Percentiles rank a stretch among this genome's conserved stretches.
These are phyloP conservation scores for Trypanosomatidae sp. DNA, from an alignment of 208 protist species.

Conservation along the genomic window DNA sequence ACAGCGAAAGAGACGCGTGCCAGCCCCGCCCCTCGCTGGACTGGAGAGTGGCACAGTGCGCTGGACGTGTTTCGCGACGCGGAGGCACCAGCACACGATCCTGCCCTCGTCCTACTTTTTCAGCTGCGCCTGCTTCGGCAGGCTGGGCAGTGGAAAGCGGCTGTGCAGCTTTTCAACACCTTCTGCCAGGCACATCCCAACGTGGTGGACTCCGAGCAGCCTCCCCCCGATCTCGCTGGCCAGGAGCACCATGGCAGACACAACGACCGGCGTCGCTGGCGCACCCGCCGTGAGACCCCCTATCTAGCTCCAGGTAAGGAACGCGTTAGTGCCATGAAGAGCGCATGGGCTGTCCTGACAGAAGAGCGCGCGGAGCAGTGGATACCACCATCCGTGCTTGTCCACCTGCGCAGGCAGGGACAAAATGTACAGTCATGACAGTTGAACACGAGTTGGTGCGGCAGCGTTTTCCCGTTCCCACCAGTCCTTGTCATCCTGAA, in stretches of 20 bases:
- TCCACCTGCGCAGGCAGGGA: constrained; percentile 5
- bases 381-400: constrained; percentile 10
- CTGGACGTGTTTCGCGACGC: constrained; percentile 34
- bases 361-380: constrained; percentile 24
- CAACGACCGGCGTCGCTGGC: neutral
- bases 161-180: constrained; percentile 17
- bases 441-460: neutral
- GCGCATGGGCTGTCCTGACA: constrained; percentile 17
- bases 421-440: neutral
- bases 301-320: neutral
- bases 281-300: neutral
- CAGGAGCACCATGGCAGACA: neutral
- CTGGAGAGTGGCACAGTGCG: constrained; percentile 17
- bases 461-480: neutral
- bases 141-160: constrained; percentile 20
- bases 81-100: constrained; percentile 9
- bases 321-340: constrained; percentile 10
- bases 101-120: constrained; percentile 45
- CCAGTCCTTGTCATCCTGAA: neutral
- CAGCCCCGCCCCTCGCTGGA: neutral
- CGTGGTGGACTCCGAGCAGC: neutral
- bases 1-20: neutral
- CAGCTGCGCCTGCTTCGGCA: constrained; percentile 43
- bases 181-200: constrained; percentile 1
- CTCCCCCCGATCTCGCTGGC: neutral